Conservation (phyloP, 768 basidiomycete genomes). For the Butyriboletus loyo region DNA sequence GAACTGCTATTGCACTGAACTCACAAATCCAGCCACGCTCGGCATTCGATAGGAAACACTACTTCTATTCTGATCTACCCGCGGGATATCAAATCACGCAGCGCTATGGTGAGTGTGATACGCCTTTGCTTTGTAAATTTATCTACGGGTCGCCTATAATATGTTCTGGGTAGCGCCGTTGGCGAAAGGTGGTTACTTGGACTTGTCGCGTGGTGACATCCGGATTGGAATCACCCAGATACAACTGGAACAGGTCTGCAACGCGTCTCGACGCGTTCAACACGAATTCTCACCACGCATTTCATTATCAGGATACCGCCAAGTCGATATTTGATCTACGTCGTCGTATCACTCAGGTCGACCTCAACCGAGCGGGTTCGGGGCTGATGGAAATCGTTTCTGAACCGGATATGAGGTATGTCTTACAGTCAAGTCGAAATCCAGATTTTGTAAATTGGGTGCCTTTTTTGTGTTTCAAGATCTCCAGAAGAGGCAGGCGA, state of each 20-base stretch:
- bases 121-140: background rate
- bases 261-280: background rate
- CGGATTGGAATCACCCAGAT: slow-evolving; percentile 87
- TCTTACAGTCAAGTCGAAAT: background rate
- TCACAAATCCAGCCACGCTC: slow-evolving; percentile 64
- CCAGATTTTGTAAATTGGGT: background rate
- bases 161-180: slow-evolving; percentile 59
- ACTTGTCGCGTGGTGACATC: slow-evolving; percentile 38
- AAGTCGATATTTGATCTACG: slow-evolving; percentile 67
- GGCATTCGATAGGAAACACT: slow-evolving; percentile 95
- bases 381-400: slow-evolving; percentile 96
- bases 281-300: background rate
- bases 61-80: slow-evolving; percentile 94
- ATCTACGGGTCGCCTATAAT: background rate
- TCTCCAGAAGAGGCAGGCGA: slow-evolving; percentile 88
- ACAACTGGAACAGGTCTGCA: slow-evolving; percentile 86
- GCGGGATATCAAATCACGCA: slow-evolving; percentile 97
- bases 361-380: slow-evolving; percentile 87
- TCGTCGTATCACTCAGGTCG: slow-evolving; percentile 58
- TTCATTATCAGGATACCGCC: slow-evolving; percentile 72
- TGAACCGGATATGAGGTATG: slow-evolving; percentile 79
- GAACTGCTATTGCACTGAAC: slow-evolving; percentile 76
- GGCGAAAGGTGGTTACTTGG: slow-evolving; percentile 63
- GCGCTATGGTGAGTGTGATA: slow-evolving; percentile 64
- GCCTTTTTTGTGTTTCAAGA: slow-evolving; percentile 22